Base-by-base conservation (phyloP, 805 yeast genomes). In the Myxozyma mucilagina region DNA sequence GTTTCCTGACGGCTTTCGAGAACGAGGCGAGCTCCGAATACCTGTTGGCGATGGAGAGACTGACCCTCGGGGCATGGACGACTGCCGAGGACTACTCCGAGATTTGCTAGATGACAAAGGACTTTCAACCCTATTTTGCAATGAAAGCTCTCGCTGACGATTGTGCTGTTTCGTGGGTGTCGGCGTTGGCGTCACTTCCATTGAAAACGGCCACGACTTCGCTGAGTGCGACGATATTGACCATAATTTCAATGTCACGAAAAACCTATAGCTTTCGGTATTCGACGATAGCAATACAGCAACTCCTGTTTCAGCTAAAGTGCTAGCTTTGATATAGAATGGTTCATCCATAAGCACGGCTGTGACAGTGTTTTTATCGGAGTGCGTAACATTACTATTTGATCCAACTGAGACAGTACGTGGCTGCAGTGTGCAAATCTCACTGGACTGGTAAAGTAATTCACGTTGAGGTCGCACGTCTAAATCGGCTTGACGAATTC, bases 281-380 rank as follows among this genome's bases (percentile, higher is more conserved):
- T 43, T 31, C 1, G 47, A 42, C 13, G 63, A 38, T 24, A 52
- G 20, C 20, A 50, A 20, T 38, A 49, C n/a, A 14, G 58, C 45
- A 7, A 53, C 11, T 2, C 52, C 50, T 2, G 59, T 47, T 10
- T 57, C 65, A 8, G 65, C 56, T 9, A 61, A 53, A 7, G 62
- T 55, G 43, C 61, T 48, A 11, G 57, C 58, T 41, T 62, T 62
- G 39, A 60, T 49, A 39, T 60, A 62, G 47, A 62, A 59, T 29
- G 66, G 66, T 50, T 62, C 66, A 31, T 60, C 57, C 66, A 62
- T 62, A 11, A 41, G 24, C 29, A 60, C 42, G 11, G 56, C 29
- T 31, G 41, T 47, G 16, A 56, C 18, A 34, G 56, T 13, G 13
- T 32, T 35, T 24, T 54, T 49, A 32, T 32, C 36, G 3, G 48